phyloP scores from a whole-genome alignment of 2,329 filamentous ascomycete genomes.

The Verticillium klebahnii region DNA sequence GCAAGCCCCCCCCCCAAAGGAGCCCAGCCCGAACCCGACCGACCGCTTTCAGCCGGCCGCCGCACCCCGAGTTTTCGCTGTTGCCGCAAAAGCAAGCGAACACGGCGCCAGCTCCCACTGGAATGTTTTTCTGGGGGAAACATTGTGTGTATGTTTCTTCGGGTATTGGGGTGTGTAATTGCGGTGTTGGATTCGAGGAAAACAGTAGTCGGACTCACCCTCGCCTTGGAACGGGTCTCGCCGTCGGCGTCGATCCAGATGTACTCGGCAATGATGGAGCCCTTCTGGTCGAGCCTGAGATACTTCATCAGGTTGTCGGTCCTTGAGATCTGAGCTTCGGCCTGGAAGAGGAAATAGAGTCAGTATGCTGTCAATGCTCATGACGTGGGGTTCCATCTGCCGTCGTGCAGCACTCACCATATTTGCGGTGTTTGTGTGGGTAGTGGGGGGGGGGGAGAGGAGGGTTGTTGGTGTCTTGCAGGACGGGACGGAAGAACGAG shows the following conservation, averaged over 20 bases:
- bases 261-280: constrained; percentile 88
- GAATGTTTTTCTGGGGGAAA: background rate
- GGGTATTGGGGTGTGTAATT: background rate
- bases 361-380: background rate
- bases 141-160: background rate
- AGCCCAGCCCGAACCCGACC: background rate
- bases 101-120: background rate
- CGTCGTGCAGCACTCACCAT: background rate
- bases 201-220: constrained; percentile 57
- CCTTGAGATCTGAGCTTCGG: background rate
- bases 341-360: background rate
- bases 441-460: background rate
- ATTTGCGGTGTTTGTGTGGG: background rate
- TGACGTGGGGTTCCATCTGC: background rate
- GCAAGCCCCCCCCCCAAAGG: background rate
- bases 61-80: background rate
- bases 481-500: background rate
- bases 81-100: background rate
- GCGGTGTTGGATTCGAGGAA: background rate
- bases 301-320: constrained; percentile 78
- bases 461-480: background rate
- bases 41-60: background rate
- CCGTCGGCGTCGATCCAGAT: constrained; percentile 89
- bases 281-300: constrained; percentile 84
- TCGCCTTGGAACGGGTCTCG: constrained; percentile 88